These are phyloP conservation scores for Plasmodium cynomolgi DNA, from an alignment of 169 alveolate genomes.

Conservation along the genomic window DNA sequence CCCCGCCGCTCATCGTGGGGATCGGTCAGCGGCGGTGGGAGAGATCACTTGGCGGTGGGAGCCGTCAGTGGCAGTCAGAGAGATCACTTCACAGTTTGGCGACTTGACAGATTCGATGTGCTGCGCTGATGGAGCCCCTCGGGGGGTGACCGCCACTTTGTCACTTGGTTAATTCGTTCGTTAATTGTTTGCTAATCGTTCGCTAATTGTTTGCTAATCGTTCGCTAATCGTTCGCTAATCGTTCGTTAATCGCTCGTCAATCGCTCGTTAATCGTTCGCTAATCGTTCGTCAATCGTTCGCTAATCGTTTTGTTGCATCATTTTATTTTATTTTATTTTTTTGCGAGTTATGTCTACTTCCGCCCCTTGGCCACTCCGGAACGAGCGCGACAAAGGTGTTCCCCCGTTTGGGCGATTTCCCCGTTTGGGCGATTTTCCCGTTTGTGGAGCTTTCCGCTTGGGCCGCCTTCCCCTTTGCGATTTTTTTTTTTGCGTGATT, in stretches of 20 bases:
- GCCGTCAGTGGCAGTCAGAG: no score
- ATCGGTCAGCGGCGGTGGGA: no score
- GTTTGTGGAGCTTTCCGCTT: no score
- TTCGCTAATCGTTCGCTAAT: no score
- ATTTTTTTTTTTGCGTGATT: background rate
- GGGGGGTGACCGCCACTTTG: background rate
- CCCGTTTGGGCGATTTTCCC: background rate
- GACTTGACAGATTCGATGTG: background rate
- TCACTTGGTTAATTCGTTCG: background rate
- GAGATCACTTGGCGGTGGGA: background rate
- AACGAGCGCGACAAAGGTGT: background rate
- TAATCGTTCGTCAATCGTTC: no score
- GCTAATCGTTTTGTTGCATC: background rate
- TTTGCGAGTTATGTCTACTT: slow-evolving; percentile 17
- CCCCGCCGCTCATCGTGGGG: slow-evolving; percentile 11
- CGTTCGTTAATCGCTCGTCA: no score
- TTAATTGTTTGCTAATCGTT: no score
- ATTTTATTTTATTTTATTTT: background rate
- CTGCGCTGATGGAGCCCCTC: background rate
- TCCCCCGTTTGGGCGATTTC: background rate
- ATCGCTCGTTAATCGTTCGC: no score
- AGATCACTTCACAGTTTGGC: background rate
- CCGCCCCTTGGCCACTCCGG: background rate
- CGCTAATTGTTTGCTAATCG: no score
- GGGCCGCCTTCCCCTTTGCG: background rate